Percentiles rank a stretch among this genome's conserved stretches.
Evolutionary conservation across 2,329 filamentous ascomycete species (phyloP).

Genomic region (Penicillium hordei): DNA sequence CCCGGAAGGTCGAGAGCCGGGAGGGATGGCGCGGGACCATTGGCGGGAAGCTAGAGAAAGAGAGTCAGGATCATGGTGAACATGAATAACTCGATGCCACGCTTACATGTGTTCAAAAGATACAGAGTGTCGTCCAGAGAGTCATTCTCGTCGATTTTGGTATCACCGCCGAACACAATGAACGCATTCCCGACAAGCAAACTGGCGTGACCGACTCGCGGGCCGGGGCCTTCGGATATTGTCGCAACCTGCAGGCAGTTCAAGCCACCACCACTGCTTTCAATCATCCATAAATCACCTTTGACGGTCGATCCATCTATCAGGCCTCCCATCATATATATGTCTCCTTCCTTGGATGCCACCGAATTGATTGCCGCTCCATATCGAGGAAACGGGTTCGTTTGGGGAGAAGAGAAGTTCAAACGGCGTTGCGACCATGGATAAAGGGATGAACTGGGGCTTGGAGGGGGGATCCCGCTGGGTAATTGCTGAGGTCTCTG

Average conservation of each 20-base stretch:
- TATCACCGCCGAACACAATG: conserved; percentile 98
- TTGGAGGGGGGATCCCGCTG: conserved; percentile 52
- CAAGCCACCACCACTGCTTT: conserved; percentile 77
- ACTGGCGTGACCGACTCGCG: conserved; percentile 90
- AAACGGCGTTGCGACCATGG: conserved; percentile 92
- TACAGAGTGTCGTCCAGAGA: conserved; percentile 93
- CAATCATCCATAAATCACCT: conserved; percentile 96
- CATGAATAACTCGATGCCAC: background rate
- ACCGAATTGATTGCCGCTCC: conserved; percentile 91
- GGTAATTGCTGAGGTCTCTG: conserved; percentile 52
- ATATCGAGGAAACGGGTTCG: conserved; percentile 92
- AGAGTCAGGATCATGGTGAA: conserved; percentile 32
- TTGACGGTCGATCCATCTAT: conserved; percentile 95
- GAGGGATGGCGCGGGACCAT: conserved; percentile 91
- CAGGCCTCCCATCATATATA: conserved; percentile 96
- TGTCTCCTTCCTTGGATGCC: conserved; percentile 92
- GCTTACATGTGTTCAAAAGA: conserved; percentile 93
- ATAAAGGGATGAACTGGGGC: conserved; percentile 78
- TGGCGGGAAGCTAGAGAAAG: conserved; percentile 76
- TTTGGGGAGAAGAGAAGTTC: conserved; percentile 77
- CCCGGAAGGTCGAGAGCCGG: conserved; percentile 79
- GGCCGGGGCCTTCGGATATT: conserved; percentile 89
- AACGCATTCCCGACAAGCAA: conserved; percentile 96
- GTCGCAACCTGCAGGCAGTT: conserved; percentile 89
- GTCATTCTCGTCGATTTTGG: conserved; percentile 92